These are phyloP conservation scores for Nepenthes mirabilis DNA, from an alignment of 148 eudicot genomes.

Conservation along the genomic window DNA sequence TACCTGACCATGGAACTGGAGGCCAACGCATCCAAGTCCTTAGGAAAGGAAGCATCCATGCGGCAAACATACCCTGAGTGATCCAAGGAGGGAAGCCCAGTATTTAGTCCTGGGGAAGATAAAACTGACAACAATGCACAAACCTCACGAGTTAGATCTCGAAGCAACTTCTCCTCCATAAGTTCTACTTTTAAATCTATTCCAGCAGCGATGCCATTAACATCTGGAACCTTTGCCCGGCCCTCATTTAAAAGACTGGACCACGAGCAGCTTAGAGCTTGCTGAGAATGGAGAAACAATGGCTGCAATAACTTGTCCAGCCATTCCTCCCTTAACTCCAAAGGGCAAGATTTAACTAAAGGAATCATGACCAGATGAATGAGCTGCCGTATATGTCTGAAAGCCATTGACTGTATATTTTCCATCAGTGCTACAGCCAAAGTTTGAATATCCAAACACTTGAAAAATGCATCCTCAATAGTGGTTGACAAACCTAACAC, in stretches of 20 bases:
- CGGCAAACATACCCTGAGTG: conserved; percentile 62
- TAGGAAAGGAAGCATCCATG: conserved; percentile 48
- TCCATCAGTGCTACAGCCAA: conserved; percentile 66
- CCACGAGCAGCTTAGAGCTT: conserved; percentile 81
- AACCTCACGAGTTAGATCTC: conserved; percentile 84
- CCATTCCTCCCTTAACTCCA: conserved; percentile 69
- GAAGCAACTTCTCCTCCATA: conserved; percentile 95
- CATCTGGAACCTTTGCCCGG: conserved; percentile 82
- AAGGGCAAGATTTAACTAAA: conserved; percentile 59
- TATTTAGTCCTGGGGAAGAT: conserved; percentile 65
- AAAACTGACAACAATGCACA: conserved; percentile 60
- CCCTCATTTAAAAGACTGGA: conserved; percentile 77
- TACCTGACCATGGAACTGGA: conserved; percentile 70
- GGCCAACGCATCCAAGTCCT: conserved; percentile 53
- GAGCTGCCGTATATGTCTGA: conserved; percentile 79
- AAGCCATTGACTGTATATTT: conserved; percentile 85
- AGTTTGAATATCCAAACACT: conserved; percentile 42
- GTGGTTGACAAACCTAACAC: conserved; percentile 86
- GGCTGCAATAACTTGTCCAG: conserved; percentile 77
- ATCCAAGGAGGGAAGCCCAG: conserved; percentile 64
- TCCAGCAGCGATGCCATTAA: conserved; percentile 45
- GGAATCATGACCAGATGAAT: conserved; percentile 76
- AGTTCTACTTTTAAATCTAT: conserved; percentile 87
- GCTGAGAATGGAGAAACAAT: conserved; percentile 41
- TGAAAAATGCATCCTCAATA: conserved; percentile 70